Conservation (phyloP, 2,329 filamentous ascomycete species). For the Cytospora schulzeri region DNA sequence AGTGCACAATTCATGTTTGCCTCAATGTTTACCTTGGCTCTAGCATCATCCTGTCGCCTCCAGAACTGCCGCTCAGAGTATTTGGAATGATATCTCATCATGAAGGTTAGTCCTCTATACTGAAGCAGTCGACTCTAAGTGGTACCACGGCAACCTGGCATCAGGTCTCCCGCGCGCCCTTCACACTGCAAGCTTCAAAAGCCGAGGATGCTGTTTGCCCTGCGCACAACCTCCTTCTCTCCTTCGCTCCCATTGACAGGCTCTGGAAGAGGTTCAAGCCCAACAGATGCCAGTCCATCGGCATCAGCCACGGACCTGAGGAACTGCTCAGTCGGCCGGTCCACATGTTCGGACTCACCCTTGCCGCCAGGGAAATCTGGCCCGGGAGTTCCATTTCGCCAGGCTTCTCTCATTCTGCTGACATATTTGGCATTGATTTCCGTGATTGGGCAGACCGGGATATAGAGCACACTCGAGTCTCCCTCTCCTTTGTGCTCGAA, state of each 20-base stretch:
- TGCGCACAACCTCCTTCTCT: conserved; percentile 17
- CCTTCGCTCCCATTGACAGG: conserved; percentile 9
- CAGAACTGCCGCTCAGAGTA: no score
- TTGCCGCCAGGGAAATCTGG: conserved; percentile 73
- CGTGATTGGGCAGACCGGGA: conserved; percentile 82
- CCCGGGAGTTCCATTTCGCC: conserved; percentile 66
- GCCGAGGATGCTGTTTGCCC: conserved; percentile 21
- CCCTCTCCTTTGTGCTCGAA: conserved; percentile 68
- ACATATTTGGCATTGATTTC: conserved; percentile 73
- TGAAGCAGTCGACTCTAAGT: not conserved
- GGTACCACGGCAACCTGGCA: not conserved
- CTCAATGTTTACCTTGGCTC: no score
- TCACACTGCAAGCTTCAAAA: not conserved
- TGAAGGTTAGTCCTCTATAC: no score
- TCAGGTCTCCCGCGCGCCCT: not conserved
- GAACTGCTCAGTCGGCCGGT: conserved; percentile 39
- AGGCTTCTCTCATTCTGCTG: conserved; percentile 69
- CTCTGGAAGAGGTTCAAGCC: conserved; percentile 20
- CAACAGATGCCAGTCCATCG: conserved; percentile 19
- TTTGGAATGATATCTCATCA: no score
- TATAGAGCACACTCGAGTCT: conserved; percentile 87
- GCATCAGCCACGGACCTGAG: conserved; percentile 8
- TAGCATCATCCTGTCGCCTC: no score
- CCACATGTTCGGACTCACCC: conserved; percentile 62
- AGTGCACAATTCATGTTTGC: no score